These are phyloP conservation scores for Ehretia macrophylla DNA, from an alignment of 257 asterid genomes.

Conservation along the genomic window DNA sequence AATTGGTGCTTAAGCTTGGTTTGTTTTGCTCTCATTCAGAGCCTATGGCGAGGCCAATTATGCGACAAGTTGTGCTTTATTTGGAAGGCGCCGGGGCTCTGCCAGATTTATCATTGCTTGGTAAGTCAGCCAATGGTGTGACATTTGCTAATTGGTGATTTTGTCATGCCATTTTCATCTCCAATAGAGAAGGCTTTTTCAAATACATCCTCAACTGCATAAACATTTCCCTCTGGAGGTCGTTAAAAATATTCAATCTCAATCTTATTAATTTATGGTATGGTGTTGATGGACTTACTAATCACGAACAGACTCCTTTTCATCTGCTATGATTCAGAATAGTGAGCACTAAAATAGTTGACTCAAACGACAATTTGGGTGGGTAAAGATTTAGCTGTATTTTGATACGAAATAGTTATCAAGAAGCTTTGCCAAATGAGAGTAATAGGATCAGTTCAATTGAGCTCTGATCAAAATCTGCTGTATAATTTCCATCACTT, in stretches of 20 bases:
- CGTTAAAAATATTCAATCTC: conserved; percentile 35
- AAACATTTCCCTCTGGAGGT: conserved; percentile 19
- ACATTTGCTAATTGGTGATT: background rate
- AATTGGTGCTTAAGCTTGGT: conserved; percentile 46
- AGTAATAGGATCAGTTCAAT: no score
- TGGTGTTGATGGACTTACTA: no score
- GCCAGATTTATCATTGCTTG: conserved; percentile 15
- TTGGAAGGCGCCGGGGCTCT: conserved; percentile 25
- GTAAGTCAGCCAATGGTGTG: conserved; percentile 7
- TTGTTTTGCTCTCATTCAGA: conserved; percentile 39
- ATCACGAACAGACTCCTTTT: no score
- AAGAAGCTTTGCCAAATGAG: no score
- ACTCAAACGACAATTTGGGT: no score
- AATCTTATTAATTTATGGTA: no score
- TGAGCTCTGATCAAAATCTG: no score
- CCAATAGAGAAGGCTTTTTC: background rate
- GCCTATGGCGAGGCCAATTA: conserved; percentile 39
- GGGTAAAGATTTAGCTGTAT: no score
- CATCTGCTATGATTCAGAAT: no score
- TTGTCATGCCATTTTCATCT: background rate
- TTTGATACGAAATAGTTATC: no score
- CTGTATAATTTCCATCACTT: no score
- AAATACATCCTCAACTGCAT: background rate
- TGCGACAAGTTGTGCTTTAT: conserved; percentile 46
- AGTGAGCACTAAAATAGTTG: no score